A percentile compares a stretch with the other conserved stretches of the same genome.
phyloP scores from a whole-genome alignment of 2,329 filamentous ascomycete genomes.

The Fusarium compactum region DNA sequence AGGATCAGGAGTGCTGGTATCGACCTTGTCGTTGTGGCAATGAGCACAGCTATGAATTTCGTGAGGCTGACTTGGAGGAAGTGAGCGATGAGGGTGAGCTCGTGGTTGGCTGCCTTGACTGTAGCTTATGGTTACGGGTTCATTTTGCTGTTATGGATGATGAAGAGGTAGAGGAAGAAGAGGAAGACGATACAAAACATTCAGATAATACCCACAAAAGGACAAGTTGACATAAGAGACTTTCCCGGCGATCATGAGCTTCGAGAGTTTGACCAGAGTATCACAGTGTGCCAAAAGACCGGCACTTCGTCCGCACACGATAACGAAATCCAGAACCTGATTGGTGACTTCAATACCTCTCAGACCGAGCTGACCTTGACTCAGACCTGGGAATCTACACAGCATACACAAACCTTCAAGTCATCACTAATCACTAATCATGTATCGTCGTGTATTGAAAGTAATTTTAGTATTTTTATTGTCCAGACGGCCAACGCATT shows the following conservation, averaged over 20 bases:
- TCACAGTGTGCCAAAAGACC: neutral
- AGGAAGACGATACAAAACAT: constrained; percentile 36
- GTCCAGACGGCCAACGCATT: constrained; percentile 67
- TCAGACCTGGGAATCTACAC: neutral
- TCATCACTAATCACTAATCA: constrained; percentile 34
- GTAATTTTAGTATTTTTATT: constrained; percentile 65
- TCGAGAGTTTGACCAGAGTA: neutral
- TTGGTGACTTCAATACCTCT: neutral
- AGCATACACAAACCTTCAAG: neutral
- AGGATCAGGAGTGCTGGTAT: constrained; percentile 63
- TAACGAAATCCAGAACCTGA: neutral
- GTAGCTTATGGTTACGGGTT: constrained; percentile 74
- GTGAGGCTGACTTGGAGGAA: constrained; percentile 70
- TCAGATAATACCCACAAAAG: constrained; percentile 29
- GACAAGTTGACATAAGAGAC: constrained; percentile 38
- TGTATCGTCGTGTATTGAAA: constrained; percentile 52
- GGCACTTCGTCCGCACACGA: neutral
- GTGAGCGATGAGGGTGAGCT: constrained; percentile 69
- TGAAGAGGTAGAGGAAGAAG: constrained; percentile 32
- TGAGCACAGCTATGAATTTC: constrained; percentile 68
- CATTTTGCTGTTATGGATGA: constrained; percentile 69
- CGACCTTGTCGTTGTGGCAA: constrained; percentile 74
- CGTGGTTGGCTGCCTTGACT: constrained; percentile 74
- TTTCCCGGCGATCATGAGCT: neutral
- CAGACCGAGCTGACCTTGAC: neutral